Conservation (phyloP, 495 filamentous ascomycete genomes). For the Aspergillus kassunensis region DNA sequence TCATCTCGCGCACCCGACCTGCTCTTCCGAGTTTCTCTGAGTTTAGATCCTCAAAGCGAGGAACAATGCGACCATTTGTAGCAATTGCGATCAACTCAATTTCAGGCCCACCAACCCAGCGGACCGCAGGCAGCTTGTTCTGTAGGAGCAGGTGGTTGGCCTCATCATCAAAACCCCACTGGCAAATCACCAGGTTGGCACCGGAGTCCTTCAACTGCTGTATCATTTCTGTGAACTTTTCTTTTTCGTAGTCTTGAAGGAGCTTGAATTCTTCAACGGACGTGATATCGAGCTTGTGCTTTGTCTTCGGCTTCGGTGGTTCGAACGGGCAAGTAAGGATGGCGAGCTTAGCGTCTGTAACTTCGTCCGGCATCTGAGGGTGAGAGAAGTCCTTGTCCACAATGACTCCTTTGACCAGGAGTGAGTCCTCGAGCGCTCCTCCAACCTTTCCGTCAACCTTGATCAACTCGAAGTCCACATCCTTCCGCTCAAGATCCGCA, state of each 20-base stretch:
- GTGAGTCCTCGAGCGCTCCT: slow-evolving; percentile 87
- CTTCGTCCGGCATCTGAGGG: slow-evolving; percentile 95
- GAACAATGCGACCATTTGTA: slow-evolving; percentile 95
- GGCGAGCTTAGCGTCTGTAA: slow-evolving; percentile 90
- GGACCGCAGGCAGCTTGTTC: slow-evolving; percentile 90
- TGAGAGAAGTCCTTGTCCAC: slow-evolving; percentile 99
- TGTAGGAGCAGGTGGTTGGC: slow-evolving; percentile 95
- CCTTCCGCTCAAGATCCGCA: slow-evolving; percentile 90
- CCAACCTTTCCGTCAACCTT: slow-evolving; percentile 99
- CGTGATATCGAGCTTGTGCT: slow-evolving; percentile 98
- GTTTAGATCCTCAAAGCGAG: slow-evolving; percentile 91
- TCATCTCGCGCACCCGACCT: slow-evolving; percentile 89
- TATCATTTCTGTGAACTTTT: slow-evolving; percentile 98
- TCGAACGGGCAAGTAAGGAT: slow-evolving; percentile 98
- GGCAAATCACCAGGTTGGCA: slow-evolving; percentile 96
- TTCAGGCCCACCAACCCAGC: slow-evolving; percentile 98
- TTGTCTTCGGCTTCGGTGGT: slow-evolving; percentile 99
- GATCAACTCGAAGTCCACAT: slow-evolving; percentile 98
- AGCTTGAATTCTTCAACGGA: slow-evolving; percentile 97
- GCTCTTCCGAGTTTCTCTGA: slow-evolving; percentile 86
- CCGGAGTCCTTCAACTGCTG: slow-evolving; percentile 95
- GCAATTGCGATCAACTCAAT: slow-evolving; percentile 98
- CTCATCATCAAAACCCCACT: slow-evolving; percentile 99
- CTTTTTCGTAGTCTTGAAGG: slow-evolving; percentile 87
- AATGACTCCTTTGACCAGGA: slow-evolving; percentile 96